Conservation (phyloP, 208 protist species). For the Acanthamoeba healyi region DNA sequence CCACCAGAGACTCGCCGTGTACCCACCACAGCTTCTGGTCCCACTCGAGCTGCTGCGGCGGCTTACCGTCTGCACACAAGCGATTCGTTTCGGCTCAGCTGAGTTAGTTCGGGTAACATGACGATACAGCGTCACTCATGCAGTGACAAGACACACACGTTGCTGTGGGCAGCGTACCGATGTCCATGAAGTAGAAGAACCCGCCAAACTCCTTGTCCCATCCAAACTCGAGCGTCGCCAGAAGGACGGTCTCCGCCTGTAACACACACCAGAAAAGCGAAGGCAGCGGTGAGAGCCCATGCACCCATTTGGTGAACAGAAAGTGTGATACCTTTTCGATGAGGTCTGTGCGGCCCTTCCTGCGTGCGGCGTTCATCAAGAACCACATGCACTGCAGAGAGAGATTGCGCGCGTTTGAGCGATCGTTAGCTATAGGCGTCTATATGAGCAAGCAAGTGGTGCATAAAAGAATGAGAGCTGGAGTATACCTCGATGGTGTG, state of each 20-base stretch:
- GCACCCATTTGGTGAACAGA: too few species aligned
- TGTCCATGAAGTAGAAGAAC: constrained; percentile 74
- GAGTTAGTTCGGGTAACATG: neutral
- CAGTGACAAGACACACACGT: too few species aligned
- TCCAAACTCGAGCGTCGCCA: constrained; percentile 44
- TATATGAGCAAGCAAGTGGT: neutral
- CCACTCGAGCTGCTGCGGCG: constrained; percentile 72
- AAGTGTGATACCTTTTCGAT: neutral
- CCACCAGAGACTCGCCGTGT: constrained; percentile 48
- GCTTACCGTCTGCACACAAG: neutral
- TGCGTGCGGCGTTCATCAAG: neutral
- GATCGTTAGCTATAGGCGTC: too few species aligned
- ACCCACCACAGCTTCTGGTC: constrained; percentile 77
- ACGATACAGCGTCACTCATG: neutral
- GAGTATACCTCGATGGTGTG: constrained; percentile 53
- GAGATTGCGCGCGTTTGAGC: too few species aligned
- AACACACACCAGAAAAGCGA: neutral
- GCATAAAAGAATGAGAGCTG: neutral
- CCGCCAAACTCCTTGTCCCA: constrained; percentile 69
- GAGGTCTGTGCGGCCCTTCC: neutral
- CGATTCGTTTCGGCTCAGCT: neutral
- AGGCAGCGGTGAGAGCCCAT: neutral
- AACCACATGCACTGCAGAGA: constrained; percentile 15
- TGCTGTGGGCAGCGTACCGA: too few species aligned
- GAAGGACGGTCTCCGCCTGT: neutral